phyloP scores from a whole-genome alignment of 2,329 filamentous ascomycete species.

The Claviceps fusiformis region DNA sequence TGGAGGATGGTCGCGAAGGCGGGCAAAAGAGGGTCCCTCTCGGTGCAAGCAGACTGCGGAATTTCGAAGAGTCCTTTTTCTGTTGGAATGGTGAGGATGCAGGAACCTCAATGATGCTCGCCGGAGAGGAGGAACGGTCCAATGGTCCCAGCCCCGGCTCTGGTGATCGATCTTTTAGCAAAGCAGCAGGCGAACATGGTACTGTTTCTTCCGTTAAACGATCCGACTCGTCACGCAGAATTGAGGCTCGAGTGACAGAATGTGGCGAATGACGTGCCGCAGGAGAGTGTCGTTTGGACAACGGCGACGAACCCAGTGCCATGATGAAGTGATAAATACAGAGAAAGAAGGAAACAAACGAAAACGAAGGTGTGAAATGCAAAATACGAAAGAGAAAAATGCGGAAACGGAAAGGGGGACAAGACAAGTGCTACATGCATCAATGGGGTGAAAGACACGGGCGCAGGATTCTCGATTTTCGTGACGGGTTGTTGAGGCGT shows the following conservation, averaged over 20 bases:
- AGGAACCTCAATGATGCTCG: conserved; percentile 57
- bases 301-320: conserved; percentile 17
- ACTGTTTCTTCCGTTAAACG: conserved; percentile 33
- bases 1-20: conserved; percentile 18
- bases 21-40: conserved; percentile 58
- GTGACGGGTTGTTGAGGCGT: conserved; percentile 1
- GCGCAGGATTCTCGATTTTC: conserved; percentile 5
- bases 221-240: conserved; percentile 25
- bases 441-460: neutral
- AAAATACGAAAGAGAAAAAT: neutral
- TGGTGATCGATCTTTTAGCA: conserved; percentile 15
- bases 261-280: conserved; percentile 15
- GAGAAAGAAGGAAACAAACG: neutral
- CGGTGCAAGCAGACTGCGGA: conserved; percentile 56
- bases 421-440: neutral
- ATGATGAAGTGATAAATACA: conserved; percentile 9
- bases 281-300: conserved; percentile 18
- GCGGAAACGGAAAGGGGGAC: neutral
- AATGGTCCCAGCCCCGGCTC: conserved; percentile 16
- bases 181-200: conserved; percentile 27
- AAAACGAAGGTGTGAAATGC: neutral
- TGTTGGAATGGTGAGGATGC: conserved; percentile 66
- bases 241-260: conserved; percentile 12
- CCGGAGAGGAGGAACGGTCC: conserved; percentile 27
- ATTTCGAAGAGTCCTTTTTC: conserved; percentile 16